Evolutionary conservation across 345 rosid species (phyloP).

Genomic region (Boechera stricta): DNA sequence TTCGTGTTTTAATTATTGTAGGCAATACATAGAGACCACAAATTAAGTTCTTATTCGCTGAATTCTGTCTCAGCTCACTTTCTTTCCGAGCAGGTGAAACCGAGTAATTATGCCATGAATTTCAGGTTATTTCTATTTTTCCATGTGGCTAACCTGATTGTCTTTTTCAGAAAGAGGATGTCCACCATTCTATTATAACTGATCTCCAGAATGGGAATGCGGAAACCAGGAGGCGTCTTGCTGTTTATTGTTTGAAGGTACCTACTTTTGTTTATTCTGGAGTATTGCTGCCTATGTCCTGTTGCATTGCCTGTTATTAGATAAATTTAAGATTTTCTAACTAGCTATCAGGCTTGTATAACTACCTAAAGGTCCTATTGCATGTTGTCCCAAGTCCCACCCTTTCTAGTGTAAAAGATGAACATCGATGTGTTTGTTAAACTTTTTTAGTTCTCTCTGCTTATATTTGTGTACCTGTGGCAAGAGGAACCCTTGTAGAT

Average conservation of each 20-base stretch:
- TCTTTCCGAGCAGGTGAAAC: conserved; percentile 90
- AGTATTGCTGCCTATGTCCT: conserved; percentile 15
- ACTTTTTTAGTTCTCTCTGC: neutral
- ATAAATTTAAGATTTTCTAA: conserved; percentile 9
- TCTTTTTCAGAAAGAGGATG: conserved; percentile 89
- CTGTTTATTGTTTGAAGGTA: conserved; percentile 98
- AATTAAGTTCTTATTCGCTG: conserved; percentile 93
- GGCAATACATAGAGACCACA: conserved; percentile 90
- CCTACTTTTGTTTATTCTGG: conserved; percentile 30
- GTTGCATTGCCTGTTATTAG: conserved; percentile 22
- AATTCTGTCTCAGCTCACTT: conserved; percentile 98
- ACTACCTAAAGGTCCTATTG: conserved; percentile 24
- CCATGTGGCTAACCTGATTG: conserved; percentile 18
- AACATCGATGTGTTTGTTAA: conserved; percentile 9
- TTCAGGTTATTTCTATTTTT: conserved; percentile 15
- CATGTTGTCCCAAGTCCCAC: conserved; percentile 26
- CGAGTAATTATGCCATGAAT: conserved; percentile 7
- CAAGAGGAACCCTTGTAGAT: conserved; percentile 22
- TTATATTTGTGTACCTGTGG: conserved; percentile 5
- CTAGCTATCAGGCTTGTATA: conserved; percentile 21
- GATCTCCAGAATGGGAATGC: conserved; percentile 99
- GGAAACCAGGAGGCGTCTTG: conserved; percentile 97
- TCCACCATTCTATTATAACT: conserved; percentile 97
- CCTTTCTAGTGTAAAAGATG: conserved; percentile 18
- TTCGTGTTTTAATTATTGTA: conserved; percentile 40